Base-by-base conservation (phyloP, 2,329 filamentous ascomycete genomes). In the Lachnellula suecica region DNA sequence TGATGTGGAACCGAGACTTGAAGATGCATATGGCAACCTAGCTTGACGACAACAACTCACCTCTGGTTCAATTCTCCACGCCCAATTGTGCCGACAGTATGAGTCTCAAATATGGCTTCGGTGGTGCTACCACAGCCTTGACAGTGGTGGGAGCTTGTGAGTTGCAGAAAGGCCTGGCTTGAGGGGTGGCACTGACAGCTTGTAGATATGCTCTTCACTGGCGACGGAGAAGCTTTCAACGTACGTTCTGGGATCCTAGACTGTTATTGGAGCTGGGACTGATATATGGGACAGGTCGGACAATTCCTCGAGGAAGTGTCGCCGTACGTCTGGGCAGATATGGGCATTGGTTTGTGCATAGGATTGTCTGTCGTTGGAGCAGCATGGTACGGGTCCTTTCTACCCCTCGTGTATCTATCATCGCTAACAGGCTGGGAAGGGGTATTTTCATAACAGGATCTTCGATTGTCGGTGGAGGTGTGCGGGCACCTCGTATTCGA, bases 381-480 rank as follows among this genome's bases (percentile, higher is more conserved):
- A 69, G 93, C 93, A 81, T 99, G 94, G 94, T 97, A 84, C 62
- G 49, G 37, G 35, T 38, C 44, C 44, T 17, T 24, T 24, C 40
- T 20, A 27, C 27, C 40, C 19, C 29, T 22, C 15, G 6, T 31
- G 10, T 23, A 29, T 27, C 34, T 49, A 19, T 34, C 15, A 35
- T 43, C 13, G 45, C 56, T 60, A 44, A 59, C 49, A 25, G 19
- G 46, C 43, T 34, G 23, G 42, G 53, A 68, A 97, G 94, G 94
- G 94, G 95, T 66, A 99, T 99, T 72, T 94, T 99, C 76, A 94
- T 97, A 64, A 99, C 94, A 29, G 95, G 95, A 65, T 95, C 92
- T 53, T 96, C 94, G 53, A 99, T 99, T 71, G 83, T 99, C 62
- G 95, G 95, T 68, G 94, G 90, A 65, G 94, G 94, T 77, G 94